Percentiles rank a stretch among this genome's conserved stretches.
These are phyloP conservation scores for Globisporangium takayamanum DNA, from an alignment of 352 stramenopile genomes.

Conservation along the genomic window DNA sequence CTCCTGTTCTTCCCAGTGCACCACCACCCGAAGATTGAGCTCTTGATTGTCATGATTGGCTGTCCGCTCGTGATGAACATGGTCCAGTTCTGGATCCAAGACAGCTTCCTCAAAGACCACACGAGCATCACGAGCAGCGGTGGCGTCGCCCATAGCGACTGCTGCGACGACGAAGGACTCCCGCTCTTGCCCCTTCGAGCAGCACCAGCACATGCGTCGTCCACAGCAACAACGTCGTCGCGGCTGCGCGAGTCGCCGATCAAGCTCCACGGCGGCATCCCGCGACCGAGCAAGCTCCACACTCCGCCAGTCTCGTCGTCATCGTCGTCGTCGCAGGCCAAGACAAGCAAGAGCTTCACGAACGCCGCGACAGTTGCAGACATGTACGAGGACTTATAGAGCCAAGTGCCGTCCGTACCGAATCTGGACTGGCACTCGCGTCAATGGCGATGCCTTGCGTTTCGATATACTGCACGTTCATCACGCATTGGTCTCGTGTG, in stretches of 20 bases:
- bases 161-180: conserved; percentile 19
- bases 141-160: conserved; percentile 11
- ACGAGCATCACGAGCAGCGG: background rate
- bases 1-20: conserved; percentile 67
- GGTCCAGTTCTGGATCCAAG: conserved; percentile 83
- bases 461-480: no score
- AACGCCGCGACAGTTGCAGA: conserved; percentile 39
- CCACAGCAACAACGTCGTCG: background rate
- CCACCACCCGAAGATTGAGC: conserved; percentile 65
- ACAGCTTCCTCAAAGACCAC: conserved; percentile 72
- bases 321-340: conserved; percentile 13
- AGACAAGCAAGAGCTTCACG: conserved; percentile 29
- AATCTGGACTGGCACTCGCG: no score
- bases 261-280: conserved; percentile 8
- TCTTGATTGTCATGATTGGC: conserved; percentile 81
- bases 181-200: conserved; percentile 17
- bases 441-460: no score
- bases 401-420: no score
- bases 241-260: conserved; percentile 1
- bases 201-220: no score
- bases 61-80: conserved; percentile 84
- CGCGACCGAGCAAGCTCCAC: conserved; percentile 3
- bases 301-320: no score
- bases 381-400: conserved; percentile 63
- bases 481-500: no score